Conservation (phyloP, 208 protist species). For the Crithidia acanthocephali region DNA sequence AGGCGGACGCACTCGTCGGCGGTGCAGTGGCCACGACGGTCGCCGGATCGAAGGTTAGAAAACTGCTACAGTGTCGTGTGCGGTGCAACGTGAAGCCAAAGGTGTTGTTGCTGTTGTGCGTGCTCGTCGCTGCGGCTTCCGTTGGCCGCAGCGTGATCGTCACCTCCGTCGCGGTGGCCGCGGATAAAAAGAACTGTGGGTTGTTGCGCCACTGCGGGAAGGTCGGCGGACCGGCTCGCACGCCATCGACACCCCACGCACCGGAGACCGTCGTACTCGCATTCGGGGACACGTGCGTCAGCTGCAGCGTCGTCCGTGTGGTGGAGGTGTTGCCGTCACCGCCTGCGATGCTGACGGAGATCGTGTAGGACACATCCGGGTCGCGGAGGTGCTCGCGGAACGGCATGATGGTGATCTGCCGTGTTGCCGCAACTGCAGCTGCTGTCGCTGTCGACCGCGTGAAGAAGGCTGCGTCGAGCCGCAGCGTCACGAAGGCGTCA, state of each 20-base stretch:
- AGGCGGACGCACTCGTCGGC: neutral
- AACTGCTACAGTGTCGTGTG: conserved; percentile 58
- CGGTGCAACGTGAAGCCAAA: conserved; percentile 85
- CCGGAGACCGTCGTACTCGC: conserved; percentile 39
- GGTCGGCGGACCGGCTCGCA: conserved; percentile 49
- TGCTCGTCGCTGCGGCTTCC: neutral
- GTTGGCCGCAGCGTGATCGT: conserved; percentile 46
- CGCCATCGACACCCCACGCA: conserved; percentile 49
- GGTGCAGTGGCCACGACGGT: conserved; percentile 52
- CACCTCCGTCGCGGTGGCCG: conserved; percentile 65
- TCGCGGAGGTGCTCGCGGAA: conserved; percentile 41
- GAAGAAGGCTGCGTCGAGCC: conserved; percentile 4
- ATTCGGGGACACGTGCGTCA: conserved; percentile 47
- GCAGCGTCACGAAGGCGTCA: conserved; percentile 41
- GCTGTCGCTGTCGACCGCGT: neutral
- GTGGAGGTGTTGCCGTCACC: conserved; percentile 4
- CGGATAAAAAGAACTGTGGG: conserved; percentile 85
- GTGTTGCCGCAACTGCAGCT: neutral
- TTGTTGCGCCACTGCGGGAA: conserved; percentile 83
- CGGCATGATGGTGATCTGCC: conserved; percentile 46
- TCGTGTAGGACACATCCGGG: conserved; percentile 36
- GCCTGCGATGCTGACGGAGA: conserved; percentile 37
- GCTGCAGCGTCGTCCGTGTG: conserved; percentile 20
- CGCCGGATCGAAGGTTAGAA: conserved; percentile 65
- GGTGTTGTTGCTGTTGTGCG: neutral